Evolutionary conservation across 163 green algal genomes (phyloP), one percentile per base, ranked within the genome.

Genomic region (Chlamydomonas reinhardtii): DNA sequence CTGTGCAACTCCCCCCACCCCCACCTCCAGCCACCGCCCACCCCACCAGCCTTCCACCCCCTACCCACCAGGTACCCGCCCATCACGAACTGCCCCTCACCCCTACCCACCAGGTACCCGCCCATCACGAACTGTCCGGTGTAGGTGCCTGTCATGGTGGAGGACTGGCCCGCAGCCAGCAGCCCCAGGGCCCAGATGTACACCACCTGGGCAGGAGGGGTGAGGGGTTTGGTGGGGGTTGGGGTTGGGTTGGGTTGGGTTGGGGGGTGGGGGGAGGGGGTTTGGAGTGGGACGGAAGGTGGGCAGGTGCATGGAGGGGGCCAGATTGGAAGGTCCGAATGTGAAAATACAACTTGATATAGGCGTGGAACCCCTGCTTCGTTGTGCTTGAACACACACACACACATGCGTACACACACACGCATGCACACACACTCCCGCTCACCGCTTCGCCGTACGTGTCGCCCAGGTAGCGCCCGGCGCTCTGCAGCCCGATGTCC

Each of bases 101-200:
- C 66, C 25, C 32, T 52, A n/a, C 52, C 14, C 52, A 85, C 79
- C 70, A 99, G 82, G 79, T 96, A 98, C 14, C 96, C 96, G 1
- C 74, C 75, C 96, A 99, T 98, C 2, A 98, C 96, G 88, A 97
- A 97, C 88, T 99, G 96, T 25, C 93, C 91, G 0, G 89, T 91
- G 87, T 92, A 94, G 61, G 87, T 91, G n/a, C 89, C 84, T 1
- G 88, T 98, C 93, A 98, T 98, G 37, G 95, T 98, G 88, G 85
- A 94, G 88, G 91, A 95, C 83, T 98, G 95, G 2, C 96, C 96
- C 59, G 96, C 94, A 0, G 96, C 96, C 79, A 98, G 87, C 85
- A 99, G 92, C 0, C 95, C 96, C 31, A 98, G 89, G 31, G 92
- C 96, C 94, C 94, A 98, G 61, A 97, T 94, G 37, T 92, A 80